These are phyloP conservation scores for Rhizopogon salebrosus DNA, from an alignment of 768 basidiomycete genomes.

Conservation along the genomic window DNA sequence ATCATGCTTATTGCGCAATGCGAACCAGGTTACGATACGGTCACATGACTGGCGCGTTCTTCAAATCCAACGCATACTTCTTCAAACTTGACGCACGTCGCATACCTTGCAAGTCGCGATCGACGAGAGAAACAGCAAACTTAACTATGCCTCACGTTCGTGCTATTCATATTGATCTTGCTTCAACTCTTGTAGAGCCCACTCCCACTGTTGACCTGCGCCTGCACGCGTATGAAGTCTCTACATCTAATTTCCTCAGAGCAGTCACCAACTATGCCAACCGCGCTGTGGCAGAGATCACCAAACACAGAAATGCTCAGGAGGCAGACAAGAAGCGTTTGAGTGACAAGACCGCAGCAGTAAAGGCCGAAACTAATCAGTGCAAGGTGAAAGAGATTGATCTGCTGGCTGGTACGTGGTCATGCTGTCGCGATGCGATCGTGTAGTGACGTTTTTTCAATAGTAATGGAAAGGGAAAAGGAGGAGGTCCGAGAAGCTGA, in stretches of 20 bases:
- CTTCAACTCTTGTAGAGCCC: conserved; percentile 46
- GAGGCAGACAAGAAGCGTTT: conserved; percentile 56
- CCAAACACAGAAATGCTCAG: conserved; percentile 60
- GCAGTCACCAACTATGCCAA: conserved; percentile 71
- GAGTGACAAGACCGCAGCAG: conserved; percentile 53
- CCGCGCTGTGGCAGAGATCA: conserved; percentile 63
- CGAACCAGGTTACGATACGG: too few species aligned
- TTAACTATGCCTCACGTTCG: conserved; percentile 1
- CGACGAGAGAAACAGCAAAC: not conserved
- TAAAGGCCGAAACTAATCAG: conserved; percentile 65
- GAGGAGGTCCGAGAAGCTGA: conserved; percentile 72
- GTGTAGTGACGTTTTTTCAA: not conserved
- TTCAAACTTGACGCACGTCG: too few species aligned
- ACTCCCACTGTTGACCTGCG: conserved; percentile 62
- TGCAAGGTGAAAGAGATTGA: conserved; percentile 80
- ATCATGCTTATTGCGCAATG: too few species aligned
- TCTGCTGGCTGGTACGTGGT: conserved; percentile 62
- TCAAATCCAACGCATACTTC: not conserved
- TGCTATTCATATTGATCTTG: conserved; percentile 53
- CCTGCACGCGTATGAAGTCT: conserved; percentile 54
- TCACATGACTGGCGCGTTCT: conserved; percentile 22
- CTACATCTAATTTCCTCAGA: conserved; percentile 67
- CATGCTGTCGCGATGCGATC: not conserved
- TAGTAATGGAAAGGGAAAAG: conserved; percentile 65
- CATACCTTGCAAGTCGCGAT: not conserved